Percentiles rank a stretch among this genome's conserved stretches.
Evolutionary conservation across 495 filamentous ascomycete species (phyloP).

Genomic region (Paragyromitra xinjiangensis): DNA sequence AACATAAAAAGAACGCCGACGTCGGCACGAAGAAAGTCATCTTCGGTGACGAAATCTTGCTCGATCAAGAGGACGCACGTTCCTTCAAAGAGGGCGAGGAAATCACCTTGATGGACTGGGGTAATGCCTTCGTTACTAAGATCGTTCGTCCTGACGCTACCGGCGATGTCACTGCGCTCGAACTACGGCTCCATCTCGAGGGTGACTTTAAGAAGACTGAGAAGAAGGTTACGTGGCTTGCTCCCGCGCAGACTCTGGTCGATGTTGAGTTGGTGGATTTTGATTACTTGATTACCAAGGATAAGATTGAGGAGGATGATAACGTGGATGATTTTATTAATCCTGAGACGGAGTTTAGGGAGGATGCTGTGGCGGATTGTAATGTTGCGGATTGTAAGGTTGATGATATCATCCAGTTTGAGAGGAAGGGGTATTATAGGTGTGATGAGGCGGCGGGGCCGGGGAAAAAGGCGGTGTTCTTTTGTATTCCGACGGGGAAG

Average conservation of each 20-base stretch:
- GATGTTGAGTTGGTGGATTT: slow-evolving; percentile 89
- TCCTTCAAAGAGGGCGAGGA: slow-evolving; percentile 85
- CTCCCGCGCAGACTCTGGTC: slow-evolving; percentile 75
- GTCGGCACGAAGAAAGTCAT: slow-evolving; percentile 85
- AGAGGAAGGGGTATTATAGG: slow-evolving; percentile 89
- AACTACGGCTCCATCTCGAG: slow-evolving; percentile 81
- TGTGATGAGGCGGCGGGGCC: slow-evolving; percentile 69
- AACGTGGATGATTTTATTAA: slow-evolving; percentile 81
- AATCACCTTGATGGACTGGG: slow-evolving; percentile 95
- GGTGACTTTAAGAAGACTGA: slow-evolving; percentile 93
- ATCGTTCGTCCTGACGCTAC: slow-evolving; percentile 67
- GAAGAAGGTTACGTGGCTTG: slow-evolving; percentile 94
- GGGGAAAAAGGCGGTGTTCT: slow-evolving; percentile 74
- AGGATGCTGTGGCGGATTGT: slow-evolving; percentile 78
- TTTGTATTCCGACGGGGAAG: slow-evolving; percentile 81
- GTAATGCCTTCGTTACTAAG: slow-evolving; percentile 84
- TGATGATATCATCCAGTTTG: slow-evolving; percentile 91
- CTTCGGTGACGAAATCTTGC: slow-evolving; percentile 73
- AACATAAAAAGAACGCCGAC: slow-evolving; percentile 85
- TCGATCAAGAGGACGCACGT: slow-evolving; percentile 88
- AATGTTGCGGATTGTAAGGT: slow-evolving; percentile 78
- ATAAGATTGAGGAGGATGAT: slow-evolving; percentile 84
- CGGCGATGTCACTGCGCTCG: slow-evolving; percentile 71
- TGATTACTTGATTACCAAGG: slow-evolving; percentile 91
- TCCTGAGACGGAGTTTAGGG: slow-evolving; percentile 76